These are phyloP conservation scores for Chytridium lagenaria DNA, from an alignment of 371 early-diverging fungal genomes.

Conservation along the genomic window DNA sequence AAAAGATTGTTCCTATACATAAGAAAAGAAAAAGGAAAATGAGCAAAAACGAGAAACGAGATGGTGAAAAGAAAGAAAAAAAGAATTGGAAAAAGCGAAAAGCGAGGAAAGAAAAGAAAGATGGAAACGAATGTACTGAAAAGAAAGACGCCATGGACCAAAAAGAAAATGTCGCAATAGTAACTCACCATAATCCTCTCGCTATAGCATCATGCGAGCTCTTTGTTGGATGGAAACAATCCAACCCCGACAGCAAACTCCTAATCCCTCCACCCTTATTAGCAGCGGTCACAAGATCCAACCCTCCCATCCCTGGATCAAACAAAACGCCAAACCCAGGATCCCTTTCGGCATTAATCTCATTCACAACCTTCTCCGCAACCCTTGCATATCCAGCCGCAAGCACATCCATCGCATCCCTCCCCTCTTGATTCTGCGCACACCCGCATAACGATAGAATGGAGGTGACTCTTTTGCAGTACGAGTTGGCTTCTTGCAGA, in stretches of 20 bases:
- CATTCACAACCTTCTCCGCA: slow-evolving; percentile 8
- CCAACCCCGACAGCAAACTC: slow-evolving; percentile 7
- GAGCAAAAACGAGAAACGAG: too few relatives aligned
- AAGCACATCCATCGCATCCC: slow-evolving; percentile 11
- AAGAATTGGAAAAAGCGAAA: too few relatives aligned
- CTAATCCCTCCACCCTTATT: not conserved
- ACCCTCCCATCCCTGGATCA: slow-evolving; percentile 7
- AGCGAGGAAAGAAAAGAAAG: too few relatives aligned
- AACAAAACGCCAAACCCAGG: slow-evolving; percentile 23
- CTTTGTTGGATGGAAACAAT: slow-evolving; percentile 30
- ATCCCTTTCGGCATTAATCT: slow-evolving; percentile 16
- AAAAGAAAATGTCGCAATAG: too few relatives aligned
- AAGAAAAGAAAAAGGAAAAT: too few relatives aligned
- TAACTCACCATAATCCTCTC: slow-evolving; percentile 15
- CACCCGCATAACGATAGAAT: slow-evolving; percentile 9
- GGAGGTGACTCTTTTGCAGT: slow-evolving; percentile 10
- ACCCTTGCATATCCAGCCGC: not conserved
- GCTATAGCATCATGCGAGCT: slow-evolving; percentile 19
- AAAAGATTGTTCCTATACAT: too few relatives aligned
- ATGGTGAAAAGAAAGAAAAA: too few relatives aligned
- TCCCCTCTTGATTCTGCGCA: not conserved
- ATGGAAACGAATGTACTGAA: too few relatives aligned
- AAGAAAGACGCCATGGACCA: too few relatives aligned
- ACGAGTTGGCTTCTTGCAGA: not conserved
- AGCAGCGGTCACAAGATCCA: slow-evolving; percentile 10